Percentiles rank a stretch among this genome's conserved stretches.
Conservation (phyloP, 2,329 filamentous ascomycete species). For the Neonectria ditissima region DNA sequence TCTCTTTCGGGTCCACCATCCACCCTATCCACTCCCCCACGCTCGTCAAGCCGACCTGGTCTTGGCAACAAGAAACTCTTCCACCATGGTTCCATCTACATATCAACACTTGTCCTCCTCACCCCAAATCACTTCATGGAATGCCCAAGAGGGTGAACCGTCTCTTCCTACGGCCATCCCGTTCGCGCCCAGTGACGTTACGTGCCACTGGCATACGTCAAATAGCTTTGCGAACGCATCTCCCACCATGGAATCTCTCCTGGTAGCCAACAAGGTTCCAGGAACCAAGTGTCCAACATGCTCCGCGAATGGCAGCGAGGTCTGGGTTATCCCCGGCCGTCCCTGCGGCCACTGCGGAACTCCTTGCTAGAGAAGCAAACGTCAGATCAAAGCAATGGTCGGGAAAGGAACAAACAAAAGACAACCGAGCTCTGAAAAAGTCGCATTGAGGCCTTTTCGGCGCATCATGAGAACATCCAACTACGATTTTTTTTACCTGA, state of each 20-base stretch:
- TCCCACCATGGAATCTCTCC: not conserved
- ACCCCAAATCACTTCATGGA: not conserved
- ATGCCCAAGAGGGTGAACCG: constrained; percentile 4
- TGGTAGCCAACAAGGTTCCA: constrained; percentile 52
- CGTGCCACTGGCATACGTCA: not conserved
- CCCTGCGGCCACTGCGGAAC: constrained; percentile 64
- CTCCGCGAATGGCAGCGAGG: constrained; percentile 60
- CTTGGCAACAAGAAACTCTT: constrained; percentile 1
- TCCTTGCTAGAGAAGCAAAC: constrained; percentile 45
- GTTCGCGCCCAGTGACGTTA: not conserved
- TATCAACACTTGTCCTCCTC: constrained; percentile 9
- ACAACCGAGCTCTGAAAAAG: constrained; percentile 1
- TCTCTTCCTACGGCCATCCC: not conserved
- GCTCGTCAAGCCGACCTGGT: constrained; percentile 3
- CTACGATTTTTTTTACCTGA: not conserved
- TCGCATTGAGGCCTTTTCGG: not conserved
- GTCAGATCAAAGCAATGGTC: not conserved
- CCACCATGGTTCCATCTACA: constrained; percentile 30
- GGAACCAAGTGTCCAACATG: constrained; percentile 67
- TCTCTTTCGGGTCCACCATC: constrained; percentile 7
- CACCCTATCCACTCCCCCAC: constrained; percentile 11
- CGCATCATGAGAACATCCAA: not conserved
- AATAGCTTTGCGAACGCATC: constrained; percentile 5
- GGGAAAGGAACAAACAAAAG: not conserved
- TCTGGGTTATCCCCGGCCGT: constrained; percentile 67